These are phyloP conservation scores for Salvia hispanica DNA, from an alignment of 257 asterid species.

Conservation along the genomic window DNA sequence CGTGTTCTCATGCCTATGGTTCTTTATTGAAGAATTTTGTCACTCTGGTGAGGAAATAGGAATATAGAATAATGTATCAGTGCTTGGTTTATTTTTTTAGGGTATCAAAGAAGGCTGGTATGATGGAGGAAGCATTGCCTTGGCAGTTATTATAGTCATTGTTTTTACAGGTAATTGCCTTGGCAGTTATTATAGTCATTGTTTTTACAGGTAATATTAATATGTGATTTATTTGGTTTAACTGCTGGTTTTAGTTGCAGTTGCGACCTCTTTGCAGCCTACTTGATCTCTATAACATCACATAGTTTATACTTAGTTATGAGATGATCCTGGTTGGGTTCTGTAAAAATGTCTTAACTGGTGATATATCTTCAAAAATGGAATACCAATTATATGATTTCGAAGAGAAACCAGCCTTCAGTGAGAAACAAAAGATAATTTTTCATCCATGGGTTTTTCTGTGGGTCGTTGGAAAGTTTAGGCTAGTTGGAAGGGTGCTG, in stretches of 20 bases:
- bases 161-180: conserved; percentile 72
- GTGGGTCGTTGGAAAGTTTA: too few species aligned
- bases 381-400: too few species aligned
- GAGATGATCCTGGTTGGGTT: too few species aligned
- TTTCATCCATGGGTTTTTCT: too few species aligned
- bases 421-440: too few species aligned
- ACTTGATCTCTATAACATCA: neutral
- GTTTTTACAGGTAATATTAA: conserved; percentile 62
- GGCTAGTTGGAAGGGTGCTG: too few species aligned
- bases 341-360: too few species aligned
- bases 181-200: conserved; percentile 82
- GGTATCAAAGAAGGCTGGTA: conserved; percentile 96
- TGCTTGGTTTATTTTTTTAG: conserved; percentile 36
- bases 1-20: conserved; percentile 14
- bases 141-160: conserved; percentile 82
- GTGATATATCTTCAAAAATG: too few species aligned
- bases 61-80: too few species aligned
- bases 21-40: neutral
- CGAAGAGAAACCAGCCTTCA: too few species aligned
- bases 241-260: conserved; percentile 15
- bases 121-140: conserved; percentile 94
- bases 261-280: conserved; percentile 26
- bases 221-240: conserved; percentile 15
- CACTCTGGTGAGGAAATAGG: too few species aligned
- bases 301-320: too few species aligned